A percentile compares a stretch with the other conserved stretches of the same genome.
These are phyloP conservation scores for Torrubiella hemipterigena DNA, from an alignment of 2,329 filamentous ascomycete genomes.

Conservation along the genomic window DNA sequence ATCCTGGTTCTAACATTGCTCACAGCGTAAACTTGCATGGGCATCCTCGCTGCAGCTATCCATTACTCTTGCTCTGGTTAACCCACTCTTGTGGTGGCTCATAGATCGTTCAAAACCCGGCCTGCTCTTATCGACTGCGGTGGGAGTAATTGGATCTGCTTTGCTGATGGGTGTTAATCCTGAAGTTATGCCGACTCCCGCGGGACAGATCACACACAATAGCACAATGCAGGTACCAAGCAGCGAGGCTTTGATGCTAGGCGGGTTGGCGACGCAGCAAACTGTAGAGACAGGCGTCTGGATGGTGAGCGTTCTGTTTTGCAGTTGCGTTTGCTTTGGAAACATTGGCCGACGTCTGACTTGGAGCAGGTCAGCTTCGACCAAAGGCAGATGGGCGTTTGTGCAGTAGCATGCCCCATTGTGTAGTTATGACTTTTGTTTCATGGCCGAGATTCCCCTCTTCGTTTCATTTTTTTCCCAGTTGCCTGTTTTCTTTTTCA, in stretches of 20 bases:
- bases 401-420: too few species aligned
- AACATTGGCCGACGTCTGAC: slow-evolving; percentile 80
- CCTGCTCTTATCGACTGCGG: slow-evolving; percentile 57
- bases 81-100: slow-evolving; percentile 91
- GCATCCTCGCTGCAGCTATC: slow-evolving; percentile 90
- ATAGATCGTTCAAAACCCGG: slow-evolving; percentile 84
- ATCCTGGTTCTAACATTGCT: slow-evolving; percentile 2
- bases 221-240: slow-evolving; percentile 18
- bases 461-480: too few species aligned
- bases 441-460: too few species aligned
- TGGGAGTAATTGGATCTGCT: not conserved
- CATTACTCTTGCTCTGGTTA: slow-evolving; percentile 76
- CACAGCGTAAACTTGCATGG: slow-evolving; percentile 79
- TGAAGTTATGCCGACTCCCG: slow-evolving; percentile 1
- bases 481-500: too few species aligned
- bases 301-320: slow-evolving; percentile 89
- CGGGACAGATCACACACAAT: slow-evolving; percentile 36
- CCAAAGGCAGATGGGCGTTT: slow-evolving; percentile 35
- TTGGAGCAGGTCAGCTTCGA: slow-evolving; percentile 29
- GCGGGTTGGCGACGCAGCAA: slow-evolving; percentile 47
- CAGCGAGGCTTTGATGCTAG: slow-evolving; percentile 26
- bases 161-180: slow-evolving; percentile 1
- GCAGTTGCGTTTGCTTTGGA: slow-evolving; percentile 89
- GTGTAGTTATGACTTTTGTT: too few species aligned
- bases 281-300: slow-evolving; percentile 66